phyloP scores from a whole-genome alignment of 306 rosid species.

The Malus orientalis region DNA sequence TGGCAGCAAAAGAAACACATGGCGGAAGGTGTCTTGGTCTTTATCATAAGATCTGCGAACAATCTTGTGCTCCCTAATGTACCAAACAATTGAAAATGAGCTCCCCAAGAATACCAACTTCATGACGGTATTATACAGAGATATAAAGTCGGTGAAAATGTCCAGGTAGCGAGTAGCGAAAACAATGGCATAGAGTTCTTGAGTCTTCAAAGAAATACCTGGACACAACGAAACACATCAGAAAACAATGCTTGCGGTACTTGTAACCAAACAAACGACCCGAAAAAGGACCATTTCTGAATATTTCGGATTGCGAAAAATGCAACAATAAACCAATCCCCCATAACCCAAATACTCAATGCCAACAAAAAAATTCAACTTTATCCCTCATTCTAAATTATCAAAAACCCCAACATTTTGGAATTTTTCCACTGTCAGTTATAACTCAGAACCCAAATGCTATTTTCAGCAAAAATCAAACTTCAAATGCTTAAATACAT shows the following conservation, averaged over 20 bases:
- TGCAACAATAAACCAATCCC: background rate
- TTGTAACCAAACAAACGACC: background rate
- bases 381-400: background rate
- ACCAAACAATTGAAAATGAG: conserved; percentile 87
- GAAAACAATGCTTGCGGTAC: background rate
- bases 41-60: conserved; percentile 84
- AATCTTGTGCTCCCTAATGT: conserved; percentile 72
- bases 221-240: conserved; percentile 12
- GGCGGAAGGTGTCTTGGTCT: conserved; percentile 90
- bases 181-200: conserved; percentile 84
- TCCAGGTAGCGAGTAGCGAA: conserved; percentile 82
- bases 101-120: conserved; percentile 87
- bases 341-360: background rate
- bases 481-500: background rate
- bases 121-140: conserved; percentile 68
- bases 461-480: background rate
- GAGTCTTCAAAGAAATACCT: conserved; percentile 90
- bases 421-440: background rate
- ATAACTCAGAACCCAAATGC: background rate
- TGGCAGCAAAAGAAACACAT: conserved; percentile 55
- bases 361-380: background rate
- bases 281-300: background rate
- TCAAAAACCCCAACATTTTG: background rate
- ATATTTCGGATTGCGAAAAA: background rate
- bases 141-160: conserved; percentile 50